phyloP scores from a whole-genome alignment of 225 moss, liverwort and hornwort species.

The Bryum argenteum region DNA sequence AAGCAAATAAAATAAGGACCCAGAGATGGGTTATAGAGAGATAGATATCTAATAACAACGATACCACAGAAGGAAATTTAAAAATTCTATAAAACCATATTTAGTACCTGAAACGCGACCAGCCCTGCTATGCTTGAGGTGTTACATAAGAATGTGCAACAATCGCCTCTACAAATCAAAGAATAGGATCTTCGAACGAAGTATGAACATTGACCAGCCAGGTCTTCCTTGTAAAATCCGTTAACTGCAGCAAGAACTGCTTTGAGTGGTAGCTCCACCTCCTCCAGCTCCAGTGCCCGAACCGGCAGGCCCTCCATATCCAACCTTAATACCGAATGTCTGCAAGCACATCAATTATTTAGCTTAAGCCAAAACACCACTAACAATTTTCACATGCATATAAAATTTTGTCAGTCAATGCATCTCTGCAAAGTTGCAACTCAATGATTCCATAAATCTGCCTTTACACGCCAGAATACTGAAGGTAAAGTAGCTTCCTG shows the following conservation, averaged over 20 bases:
- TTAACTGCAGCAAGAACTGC: conserved; percentile 69
- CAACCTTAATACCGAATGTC: conserved; percentile 52
- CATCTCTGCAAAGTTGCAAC: background rate
- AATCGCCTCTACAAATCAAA: conserved; percentile 28
- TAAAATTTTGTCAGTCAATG: background rate
- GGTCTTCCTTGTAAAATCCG: conserved; percentile 2
- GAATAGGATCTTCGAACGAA: conserved; percentile 26
- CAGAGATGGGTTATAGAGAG: too few relatives aligned
- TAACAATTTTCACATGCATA: background rate
- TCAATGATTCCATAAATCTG: background rate
- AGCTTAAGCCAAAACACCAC: background rate
- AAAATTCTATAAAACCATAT: conserved; percentile 12
- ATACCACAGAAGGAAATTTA: too few relatives aligned
- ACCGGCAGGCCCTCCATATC: conserved; percentile 66
- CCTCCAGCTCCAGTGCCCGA: conserved; percentile 62
- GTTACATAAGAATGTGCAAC: conserved; percentile 20
- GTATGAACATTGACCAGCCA: conserved; percentile 21
- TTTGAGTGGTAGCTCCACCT: conserved; percentile 59
- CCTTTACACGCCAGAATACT: background rate
- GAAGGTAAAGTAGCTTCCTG: background rate
- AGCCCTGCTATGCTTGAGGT: conserved; percentile 4
- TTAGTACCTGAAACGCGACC: conserved; percentile 14
- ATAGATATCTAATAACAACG: too few relatives aligned
- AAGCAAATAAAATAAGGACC: too few relatives aligned
- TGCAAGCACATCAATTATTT: conserved; percentile 39